Base-by-base conservation (phyloP, 2,329 filamentous ascomycete genomes). In the Teratosphaeria destructans region DNA sequence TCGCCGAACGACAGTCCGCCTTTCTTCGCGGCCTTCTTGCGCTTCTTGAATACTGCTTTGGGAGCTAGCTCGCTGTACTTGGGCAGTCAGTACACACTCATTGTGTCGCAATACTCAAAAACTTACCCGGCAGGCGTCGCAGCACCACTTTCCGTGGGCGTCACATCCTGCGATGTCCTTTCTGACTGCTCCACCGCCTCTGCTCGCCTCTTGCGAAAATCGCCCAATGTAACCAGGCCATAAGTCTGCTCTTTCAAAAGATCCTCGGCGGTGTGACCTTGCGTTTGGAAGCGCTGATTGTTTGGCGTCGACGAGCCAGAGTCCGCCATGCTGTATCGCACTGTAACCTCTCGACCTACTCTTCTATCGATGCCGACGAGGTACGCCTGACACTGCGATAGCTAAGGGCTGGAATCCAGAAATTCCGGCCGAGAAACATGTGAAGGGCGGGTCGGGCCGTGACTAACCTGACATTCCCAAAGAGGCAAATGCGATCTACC, bases 141-240 rank as follows among this genome's bases (percentile, higher is more conserved):
- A 35, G 77, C 75, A 58, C 81, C 78, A 57, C 87, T 69, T 86
- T 85, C 12, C 84, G 86, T 54, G 23, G 63, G 59, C 52, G 61
- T 65, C 43, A 57, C 62, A 57, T 67, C 66, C 69, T 94, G 90
- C 68, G 88, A 84, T 70, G 94, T 90, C 70, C 32, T 39, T 23
- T 52, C 57, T 43, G 94, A 93, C 71, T 90, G 86, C 73, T 96
- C 93, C 55, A 96, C 79, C n/a, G 92, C 90, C 75, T 96, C 90
- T 67, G 91, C 92, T 74, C 93, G 90, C 61, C 94, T 86, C 77
- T 99, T 97, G 74, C 93, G 90, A 74, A 95, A 97, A 72, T 97
- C 94, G 65, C 89, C 90, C 52, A 96, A 85, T 60, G 89, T 85
- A 57, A 97, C 93, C 2, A 99, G 85, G 49, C 94, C 94, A 65